Conservation (phyloP, 441 rosid species). For the Brassica hybrid region DNA sequence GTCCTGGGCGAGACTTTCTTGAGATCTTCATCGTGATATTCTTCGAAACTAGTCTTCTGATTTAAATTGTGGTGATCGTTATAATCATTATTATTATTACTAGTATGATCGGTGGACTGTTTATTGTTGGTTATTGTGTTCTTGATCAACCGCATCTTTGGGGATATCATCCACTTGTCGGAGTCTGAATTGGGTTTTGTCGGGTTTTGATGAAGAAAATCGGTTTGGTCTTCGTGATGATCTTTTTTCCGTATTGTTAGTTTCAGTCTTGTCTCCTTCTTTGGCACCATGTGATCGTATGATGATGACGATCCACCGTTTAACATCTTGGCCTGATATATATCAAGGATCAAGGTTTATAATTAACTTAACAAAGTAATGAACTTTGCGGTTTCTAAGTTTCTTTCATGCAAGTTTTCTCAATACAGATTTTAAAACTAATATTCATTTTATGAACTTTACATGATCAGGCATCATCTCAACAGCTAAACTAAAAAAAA, state of each 20-base stretch:
- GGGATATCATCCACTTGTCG: conserved; percentile 72
- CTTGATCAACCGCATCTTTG: conserved; percentile 84
- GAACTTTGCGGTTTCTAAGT: background rate
- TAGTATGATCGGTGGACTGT: conserved; percentile 23
- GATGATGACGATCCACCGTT: conserved; percentile 50
- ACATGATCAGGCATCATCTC: conserved; percentile 13
- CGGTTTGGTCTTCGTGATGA: conserved; percentile 46
- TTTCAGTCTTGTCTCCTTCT: conserved; percentile 48
- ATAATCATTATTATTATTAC: background rate
- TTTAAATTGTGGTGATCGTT: conserved; percentile 14
- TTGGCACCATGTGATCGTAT: conserved; percentile 44
- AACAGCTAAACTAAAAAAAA: background rate
- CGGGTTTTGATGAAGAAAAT: conserved; percentile 39
- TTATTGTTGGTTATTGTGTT: conserved; percentile 60
- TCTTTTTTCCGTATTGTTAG: conserved; percentile 54
- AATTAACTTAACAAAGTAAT: conserved; percentile 1
- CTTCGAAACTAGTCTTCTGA: conserved; percentile 42
- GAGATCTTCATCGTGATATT: conserved; percentile 36
- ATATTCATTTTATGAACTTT: background rate
- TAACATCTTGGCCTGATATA: conserved; percentile 47
- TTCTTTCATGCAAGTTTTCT: background rate
- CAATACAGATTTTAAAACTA: background rate
- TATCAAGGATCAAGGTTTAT: conserved; percentile 27
- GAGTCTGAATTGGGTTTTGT: conserved; percentile 38
- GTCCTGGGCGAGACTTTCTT: conserved; percentile 38